Base-by-base conservation (phyloP, 352 stramenopile species). In the Blastocystis sp. region DNA sequence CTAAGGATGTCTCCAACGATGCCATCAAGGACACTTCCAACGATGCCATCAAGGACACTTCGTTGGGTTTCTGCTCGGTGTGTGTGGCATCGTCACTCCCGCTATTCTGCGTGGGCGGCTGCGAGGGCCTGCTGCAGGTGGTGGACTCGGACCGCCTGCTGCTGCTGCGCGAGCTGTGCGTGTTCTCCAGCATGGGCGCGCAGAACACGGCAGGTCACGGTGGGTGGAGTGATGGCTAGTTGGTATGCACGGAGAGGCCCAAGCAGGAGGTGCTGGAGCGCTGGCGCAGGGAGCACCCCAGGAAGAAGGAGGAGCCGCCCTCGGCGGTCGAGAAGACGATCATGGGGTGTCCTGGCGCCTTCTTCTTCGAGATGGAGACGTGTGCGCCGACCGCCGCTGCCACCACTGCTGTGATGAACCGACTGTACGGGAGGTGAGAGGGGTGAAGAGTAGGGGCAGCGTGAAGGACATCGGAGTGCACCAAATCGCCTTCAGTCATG, bases 381-480 rank as follows among this genome's bases (percentile, higher is more conserved):
- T 84, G 14, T 5, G 41, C 53, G 48, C 74, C 41, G 74, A 62
- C 17, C 34, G 74, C 40, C 28, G 66, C 40, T 70, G 53, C 56
- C 69, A 59, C 56, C 48, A 14, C 48, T 14, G 48, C 48, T 56
- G 43, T 21, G 2, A 43, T 74, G 28, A 23, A 34, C 3, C 64
- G 64, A 74, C 21, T 74, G 64, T 74, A 21, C 7, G 64, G 28
- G 34, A 23, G 64, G 1, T 17, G 7, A 19, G 17, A 1, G 4
- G 21, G 48, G 14, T 84, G 74, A 66, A 2, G 61, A 23, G 11
- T 84, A 84, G 74, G 52, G 23, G 17, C 5, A 53, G 17, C 0
- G 52, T 43, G 43, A 84, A 69, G 60, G 74, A 84, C 28, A 19
- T 84, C 34, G 74, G 74, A 1, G 66, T 84, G 52, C 74, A 84